These are phyloP conservation scores for Volvox africanus DNA, from an alignment of 139 green algal genomes.

Conservation along the genomic window DNA sequence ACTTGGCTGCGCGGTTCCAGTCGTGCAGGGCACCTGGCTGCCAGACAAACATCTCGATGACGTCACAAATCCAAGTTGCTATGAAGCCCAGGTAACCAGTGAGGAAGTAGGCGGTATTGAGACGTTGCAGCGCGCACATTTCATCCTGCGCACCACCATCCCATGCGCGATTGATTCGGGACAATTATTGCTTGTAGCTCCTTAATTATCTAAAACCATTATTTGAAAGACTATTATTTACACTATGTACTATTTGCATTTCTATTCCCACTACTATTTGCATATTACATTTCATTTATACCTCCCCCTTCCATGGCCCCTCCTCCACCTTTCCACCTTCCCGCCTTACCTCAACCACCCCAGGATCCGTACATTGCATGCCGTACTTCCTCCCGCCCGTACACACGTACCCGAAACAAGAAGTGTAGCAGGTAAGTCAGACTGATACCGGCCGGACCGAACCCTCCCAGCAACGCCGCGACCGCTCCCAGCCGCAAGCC, in stretches of 20 bases:
- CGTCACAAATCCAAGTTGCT: constrained; percentile 59
- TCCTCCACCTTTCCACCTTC: no score
- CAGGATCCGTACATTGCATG: no score
- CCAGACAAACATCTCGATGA: constrained; percentile 54
- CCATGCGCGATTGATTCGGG: no score
- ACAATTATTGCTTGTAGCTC: no score
- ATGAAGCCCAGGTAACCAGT: constrained; percentile 81
- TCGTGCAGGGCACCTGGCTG: constrained; percentile 16
- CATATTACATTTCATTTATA: no score
- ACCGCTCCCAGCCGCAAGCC: constrained; percentile 67
- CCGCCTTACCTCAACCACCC: no score
- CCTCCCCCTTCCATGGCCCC: no score
- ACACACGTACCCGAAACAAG: constrained; percentile 64
- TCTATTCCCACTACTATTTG: no score
- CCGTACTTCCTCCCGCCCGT: no score
- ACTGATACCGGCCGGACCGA: constrained; percentile 64
- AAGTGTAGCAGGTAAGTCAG: constrained; percentile 78
- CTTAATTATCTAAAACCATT: no score
- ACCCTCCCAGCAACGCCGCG: constrained; percentile 65
- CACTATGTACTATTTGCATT: no score
- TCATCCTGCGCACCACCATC: constrained; percentile 73
- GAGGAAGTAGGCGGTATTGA: constrained; percentile 78
- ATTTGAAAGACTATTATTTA: no score
- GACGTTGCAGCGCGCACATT: constrained; percentile 76
- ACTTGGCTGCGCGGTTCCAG: constrained; percentile 51